Evolutionary conservation across 1,284 basidiomycete genomes (phyloP), one percentile per base, ranked within the genome.

Genomic region (Ustilago lituana): DNA sequence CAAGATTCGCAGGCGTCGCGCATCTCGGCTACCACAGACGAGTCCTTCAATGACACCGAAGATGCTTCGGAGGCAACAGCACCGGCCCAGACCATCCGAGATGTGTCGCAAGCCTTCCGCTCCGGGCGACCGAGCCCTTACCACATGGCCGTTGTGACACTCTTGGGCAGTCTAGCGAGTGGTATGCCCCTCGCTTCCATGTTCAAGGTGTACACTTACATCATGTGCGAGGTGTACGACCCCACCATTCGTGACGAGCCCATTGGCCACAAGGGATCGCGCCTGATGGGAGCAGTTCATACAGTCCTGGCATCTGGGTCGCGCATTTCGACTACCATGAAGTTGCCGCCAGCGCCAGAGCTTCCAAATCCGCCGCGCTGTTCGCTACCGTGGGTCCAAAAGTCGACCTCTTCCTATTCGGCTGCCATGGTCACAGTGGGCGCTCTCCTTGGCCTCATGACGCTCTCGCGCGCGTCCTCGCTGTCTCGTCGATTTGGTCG

Each of bases 201-300:
- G 64, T 79, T 77, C 65, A 76, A 74, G 43, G 71, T 74, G 5
- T 79, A 79, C 59, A 71, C 69, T 15, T 73, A 57, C 52, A 58
- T 79, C 51, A 74, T 77, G 59, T 79, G 77, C 54, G 59, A 68
- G 43, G 64, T 77, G 11, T 74, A 76, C 63, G 73, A 66, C 17
- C 58, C 61, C 5, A 47, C 63, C 22, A 57, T 66, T 19, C 63
- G 64, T 11, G 47, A 66, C 46, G 64, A 58, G 32, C 54, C 54
- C 23, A 33, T 49, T 27, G 49, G 51, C n/a, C 63, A 59, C 35
- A 47, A 44, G 5, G 48, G 43, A 2, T 51, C 51, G 10, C 48
- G 44, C 7, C 39, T 52, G 6, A 14, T 54, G 1, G 46, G 31
- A 7, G 56, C 66, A 9, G 15, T 45, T 4, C 52, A 33, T 19